A percentile compares a stretch with the other conserved stretches of the same genome.
Evolutionary conservation across 345 rosid genomes (phyloP).

Genomic region (Toxicodendron radicans): DNA sequence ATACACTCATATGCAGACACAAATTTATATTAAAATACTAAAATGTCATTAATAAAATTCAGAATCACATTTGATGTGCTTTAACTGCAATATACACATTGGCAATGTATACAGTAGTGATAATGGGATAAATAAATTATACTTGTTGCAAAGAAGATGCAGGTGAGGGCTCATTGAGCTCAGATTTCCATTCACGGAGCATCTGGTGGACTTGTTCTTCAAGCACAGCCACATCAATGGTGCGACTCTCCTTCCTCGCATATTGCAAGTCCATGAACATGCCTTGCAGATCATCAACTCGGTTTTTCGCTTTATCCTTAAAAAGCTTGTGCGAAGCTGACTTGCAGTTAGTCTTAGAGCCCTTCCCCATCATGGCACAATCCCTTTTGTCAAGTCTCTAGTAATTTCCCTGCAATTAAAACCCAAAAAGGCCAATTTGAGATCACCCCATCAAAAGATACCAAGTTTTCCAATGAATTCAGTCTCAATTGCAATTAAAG

Average conservation of each 20-base stretch:
- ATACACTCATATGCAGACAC: neutral
- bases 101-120: neutral
- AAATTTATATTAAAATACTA: neutral
- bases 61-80: neutral
- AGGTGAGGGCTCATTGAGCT: conserved; percentile 98
- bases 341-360: conserved; percentile 81
- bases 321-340: conserved; percentile 93
- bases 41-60: neutral
- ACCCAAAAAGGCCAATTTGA: conserved; percentile 14
- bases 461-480: neutral
- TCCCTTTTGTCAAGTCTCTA: conserved; percentile 19
- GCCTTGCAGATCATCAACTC: conserved; percentile 97
- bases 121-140: conserved; percentile 21
- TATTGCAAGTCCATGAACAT: conserved; percentile 84
- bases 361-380: conserved; percentile 63
- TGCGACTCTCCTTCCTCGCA: conserved; percentile 91
- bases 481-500: neutral
- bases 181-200: conserved; percentile 99
- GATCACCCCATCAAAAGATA: conserved; percentile 7
- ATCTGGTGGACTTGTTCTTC: conserved; percentile 99
- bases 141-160: conserved; percentile 98
- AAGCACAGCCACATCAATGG: conserved; percentile 62
- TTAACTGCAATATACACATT: neutral
- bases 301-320: conserved; percentile 93
- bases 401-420: conserved; percentile 27